Conservation (phyloP, 75 land plant genomes). For the Picea glauca region DNA sequence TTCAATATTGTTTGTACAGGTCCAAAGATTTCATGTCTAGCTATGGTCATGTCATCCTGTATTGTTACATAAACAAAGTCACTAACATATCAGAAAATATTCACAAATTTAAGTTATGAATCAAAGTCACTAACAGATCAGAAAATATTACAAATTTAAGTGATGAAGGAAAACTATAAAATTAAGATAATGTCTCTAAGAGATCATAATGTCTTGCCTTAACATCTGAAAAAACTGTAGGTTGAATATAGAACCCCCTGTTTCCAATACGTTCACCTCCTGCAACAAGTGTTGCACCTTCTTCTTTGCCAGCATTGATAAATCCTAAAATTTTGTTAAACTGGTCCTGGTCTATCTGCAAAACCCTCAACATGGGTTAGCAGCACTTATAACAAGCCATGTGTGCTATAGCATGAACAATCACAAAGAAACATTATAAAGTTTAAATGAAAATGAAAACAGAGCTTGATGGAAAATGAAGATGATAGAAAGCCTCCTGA, state of each 20-base stretch:
- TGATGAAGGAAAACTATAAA: not conserved
- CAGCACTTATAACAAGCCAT: not conserved
- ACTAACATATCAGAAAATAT: not conserved
- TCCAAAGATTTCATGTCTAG: conserved; percentile 61
- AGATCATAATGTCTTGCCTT: conserved; percentile 34
- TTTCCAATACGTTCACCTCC: conserved; percentile 73
- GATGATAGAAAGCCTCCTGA: too few relatives aligned
- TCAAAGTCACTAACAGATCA: not conserved
- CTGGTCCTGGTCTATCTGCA: conserved; percentile 78
- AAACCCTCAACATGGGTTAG: not conserved
- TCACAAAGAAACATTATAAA: too few relatives aligned
- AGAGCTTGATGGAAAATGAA: too few relatives aligned
- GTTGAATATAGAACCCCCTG: conserved; percentile 83
- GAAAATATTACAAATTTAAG: not conserved
- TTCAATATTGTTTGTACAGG: conserved; percentile 61
- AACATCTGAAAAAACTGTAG: conserved; percentile 90
- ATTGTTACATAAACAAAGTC: not conserved
- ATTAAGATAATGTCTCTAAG: not conserved
- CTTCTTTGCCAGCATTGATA: conserved; percentile 61
- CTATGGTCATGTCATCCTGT: conserved; percentile 51
- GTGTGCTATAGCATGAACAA: too few relatives aligned
- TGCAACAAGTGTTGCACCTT: conserved; percentile 83
- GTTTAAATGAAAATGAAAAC: too few relatives aligned
- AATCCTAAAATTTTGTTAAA: conserved; percentile 69
- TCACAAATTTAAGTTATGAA: not conserved